Percentiles rank a stretch among this genome's conserved stretches.
These are phyloP conservation scores for Fusarium bulbicola DNA, from an alignment of 2,329 filamentous ascomycete species.

Conservation along the genomic window DNA sequence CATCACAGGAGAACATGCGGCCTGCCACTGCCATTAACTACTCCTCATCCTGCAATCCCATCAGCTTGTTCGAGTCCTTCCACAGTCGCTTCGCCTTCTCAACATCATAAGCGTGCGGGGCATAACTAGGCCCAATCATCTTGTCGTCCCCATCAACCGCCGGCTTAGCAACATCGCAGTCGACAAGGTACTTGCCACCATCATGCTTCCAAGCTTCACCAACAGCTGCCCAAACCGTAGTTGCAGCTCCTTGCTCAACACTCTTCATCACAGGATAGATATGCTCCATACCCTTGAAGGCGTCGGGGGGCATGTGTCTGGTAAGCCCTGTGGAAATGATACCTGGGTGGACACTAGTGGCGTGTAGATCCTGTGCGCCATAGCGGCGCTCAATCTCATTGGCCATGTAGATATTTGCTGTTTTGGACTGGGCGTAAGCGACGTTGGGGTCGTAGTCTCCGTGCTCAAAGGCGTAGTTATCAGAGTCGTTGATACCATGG, in stretches of 20 bases:
- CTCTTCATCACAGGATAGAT: neutral
- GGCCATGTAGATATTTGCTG: conserved; percentile 37
- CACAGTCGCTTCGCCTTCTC: neutral
- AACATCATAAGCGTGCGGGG: neutral
- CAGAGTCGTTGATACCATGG: neutral
- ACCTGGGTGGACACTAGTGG: conserved; percentile 31
- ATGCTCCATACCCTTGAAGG: neutral
- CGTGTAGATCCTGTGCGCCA: conserved; percentile 12
- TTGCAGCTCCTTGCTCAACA: neutral
- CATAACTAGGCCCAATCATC: neutral
- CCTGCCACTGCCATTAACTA: neutral
- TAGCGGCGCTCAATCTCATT: conserved; percentile 36
- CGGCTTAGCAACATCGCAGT: neutral
- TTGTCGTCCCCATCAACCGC: neutral
- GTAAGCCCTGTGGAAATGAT: neutral
- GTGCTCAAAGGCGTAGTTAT: conserved; percentile 21
- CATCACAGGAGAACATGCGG: accelerated
- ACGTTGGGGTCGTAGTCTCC: conserved; percentile 14
- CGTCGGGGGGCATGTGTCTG: neutral
- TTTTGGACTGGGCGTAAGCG: conserved; percentile 35
- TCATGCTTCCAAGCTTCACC: neutral
- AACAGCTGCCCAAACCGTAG: neutral
- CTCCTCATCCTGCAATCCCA: neutral
- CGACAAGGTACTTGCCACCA: neutral
- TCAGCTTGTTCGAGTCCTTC: neutral